Evolutionary conservation across 495 filamentous ascomycete species (phyloP).

Genomic region (Xylaria longipes): DNA sequence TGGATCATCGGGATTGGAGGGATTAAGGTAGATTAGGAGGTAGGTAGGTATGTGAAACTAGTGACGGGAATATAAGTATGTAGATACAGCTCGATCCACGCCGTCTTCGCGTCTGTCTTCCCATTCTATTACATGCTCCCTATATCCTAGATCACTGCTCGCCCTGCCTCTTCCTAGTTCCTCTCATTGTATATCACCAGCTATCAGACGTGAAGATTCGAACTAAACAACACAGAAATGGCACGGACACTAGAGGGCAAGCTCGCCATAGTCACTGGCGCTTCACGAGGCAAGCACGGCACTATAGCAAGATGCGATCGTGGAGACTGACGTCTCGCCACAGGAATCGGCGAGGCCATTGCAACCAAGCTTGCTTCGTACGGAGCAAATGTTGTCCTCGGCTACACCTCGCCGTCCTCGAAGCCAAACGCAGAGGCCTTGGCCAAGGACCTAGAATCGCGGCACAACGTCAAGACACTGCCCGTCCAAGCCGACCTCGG

Average conservation of each 20-base stretch:
- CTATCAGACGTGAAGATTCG: not conserved
- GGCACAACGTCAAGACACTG: slow-evolving; percentile 47
- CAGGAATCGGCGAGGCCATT: slow-evolving; percentile 89
- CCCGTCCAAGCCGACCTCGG: slow-evolving; percentile 55
- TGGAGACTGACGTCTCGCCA: not conserved
- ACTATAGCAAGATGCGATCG: not conserved
- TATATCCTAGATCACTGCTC: not conserved
- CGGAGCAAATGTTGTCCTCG: slow-evolving; percentile 71
- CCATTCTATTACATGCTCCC: not conserved
- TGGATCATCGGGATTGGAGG: slow-evolving; percentile 12
- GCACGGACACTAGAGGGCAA: slow-evolving; percentile 65
- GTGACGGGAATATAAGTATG: not conserved
- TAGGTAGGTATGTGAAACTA: not conserved
- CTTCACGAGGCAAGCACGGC: slow-evolving; percentile 65
- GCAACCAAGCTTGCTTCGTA: slow-evolving; percentile 78
- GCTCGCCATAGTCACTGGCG: slow-evolving; percentile 79
- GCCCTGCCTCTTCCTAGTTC: not conserved
- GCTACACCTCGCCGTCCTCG: slow-evolving; percentile 66
- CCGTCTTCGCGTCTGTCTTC: not conserved
- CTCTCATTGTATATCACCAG: not conserved
- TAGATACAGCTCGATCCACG: not conserved
- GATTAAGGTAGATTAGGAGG: not conserved
- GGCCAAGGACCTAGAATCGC: slow-evolving; percentile 47
- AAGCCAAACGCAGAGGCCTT: slow-evolving; percentile 35
- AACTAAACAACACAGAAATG: slow-evolving; percentile 24